phyloP scores from a whole-genome alignment of 176 grass and related monocot genomes.

The Oryza longistaminata region DNA sequence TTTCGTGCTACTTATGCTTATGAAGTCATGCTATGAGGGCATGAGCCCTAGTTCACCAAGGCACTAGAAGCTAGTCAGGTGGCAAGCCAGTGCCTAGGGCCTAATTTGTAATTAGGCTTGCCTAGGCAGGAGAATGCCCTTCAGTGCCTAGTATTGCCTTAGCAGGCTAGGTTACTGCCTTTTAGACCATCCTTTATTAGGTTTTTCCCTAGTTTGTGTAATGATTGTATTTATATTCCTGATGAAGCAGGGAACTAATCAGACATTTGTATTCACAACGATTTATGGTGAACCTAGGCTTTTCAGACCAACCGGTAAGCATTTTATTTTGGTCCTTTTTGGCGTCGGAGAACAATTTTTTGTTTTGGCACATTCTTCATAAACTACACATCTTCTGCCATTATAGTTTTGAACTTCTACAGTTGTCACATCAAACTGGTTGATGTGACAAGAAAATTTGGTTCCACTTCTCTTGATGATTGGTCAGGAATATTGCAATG shows the following conservation, averaged over 20 bases:
- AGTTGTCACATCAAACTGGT: neutral
- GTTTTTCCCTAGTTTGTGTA: neutral
- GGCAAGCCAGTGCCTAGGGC: neutral
- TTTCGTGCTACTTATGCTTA: neutral
- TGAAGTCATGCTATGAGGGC: neutral
- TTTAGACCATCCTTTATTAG: neutral
- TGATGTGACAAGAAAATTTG: neutral
- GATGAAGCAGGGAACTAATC: constrained; percentile 65
- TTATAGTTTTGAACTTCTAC: neutral
- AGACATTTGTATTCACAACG: constrained; percentile 90
- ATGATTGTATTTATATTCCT: constrained; percentile 10
- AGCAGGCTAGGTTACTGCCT: neutral
- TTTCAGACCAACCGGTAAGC: constrained; percentile 80
- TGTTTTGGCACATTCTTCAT: neutral
- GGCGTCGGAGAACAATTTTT: neutral
- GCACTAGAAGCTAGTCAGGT: neutral
- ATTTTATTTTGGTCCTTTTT: neutral
- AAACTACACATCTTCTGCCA: neutral
- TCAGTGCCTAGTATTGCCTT: no score
- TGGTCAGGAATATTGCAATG: neutral
- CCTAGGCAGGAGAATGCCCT: no score
- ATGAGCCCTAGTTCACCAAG: neutral
- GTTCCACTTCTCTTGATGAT: neutral
- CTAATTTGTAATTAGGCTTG: neutral
- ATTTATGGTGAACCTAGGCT: constrained; percentile 69